Conservation (phyloP, 805 yeast species). For the Ogataea paraovalis region DNA sequence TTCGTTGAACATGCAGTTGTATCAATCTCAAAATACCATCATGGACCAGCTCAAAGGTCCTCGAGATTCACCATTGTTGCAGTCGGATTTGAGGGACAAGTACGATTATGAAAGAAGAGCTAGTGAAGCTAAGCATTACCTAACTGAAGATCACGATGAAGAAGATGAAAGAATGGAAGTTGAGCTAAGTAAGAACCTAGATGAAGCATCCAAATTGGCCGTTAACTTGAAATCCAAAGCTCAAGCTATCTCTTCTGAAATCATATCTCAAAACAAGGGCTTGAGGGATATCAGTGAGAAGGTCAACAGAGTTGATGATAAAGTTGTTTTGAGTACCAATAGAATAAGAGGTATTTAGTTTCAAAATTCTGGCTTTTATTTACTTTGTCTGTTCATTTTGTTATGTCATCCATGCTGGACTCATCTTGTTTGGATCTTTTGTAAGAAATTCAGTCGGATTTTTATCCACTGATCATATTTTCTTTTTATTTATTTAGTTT, state of each 20-base stretch:
- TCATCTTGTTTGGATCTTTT: no score
- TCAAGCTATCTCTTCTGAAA: constrained; percentile 66
- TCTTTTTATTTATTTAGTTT: no score
- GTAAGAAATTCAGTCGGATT: no score
- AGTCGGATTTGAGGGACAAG: constrained; percentile 35
- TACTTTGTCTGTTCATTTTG: no score
- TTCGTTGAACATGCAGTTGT: constrained; percentile 22
- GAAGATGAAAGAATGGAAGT: constrained; percentile 93
- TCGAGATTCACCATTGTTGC: constrained; percentile 7
- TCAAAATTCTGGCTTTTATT: not conserved
- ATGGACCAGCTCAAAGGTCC: constrained; percentile 46
- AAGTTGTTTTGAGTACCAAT: constrained; percentile 41
- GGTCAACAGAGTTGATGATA: constrained; percentile 79
- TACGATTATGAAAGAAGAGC: constrained; percentile 50
- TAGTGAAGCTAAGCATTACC: constrained; percentile 62
- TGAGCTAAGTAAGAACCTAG: constrained; percentile 79
- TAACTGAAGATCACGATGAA: constrained; percentile 75
- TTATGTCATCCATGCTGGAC: no score
- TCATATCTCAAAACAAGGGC: constrained; percentile 72
- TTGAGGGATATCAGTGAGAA: constrained; percentile 74
- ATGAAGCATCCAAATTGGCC: constrained; percentile 67
- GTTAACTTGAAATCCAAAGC: constrained; percentile 72
- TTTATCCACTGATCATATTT: no score
- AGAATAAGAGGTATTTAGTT: constrained; percentile 30
- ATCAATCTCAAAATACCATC: constrained; percentile 25